Percentiles rank a stretch among this genome's conserved stretches.
Evolutionary conservation across 208 protist species (phyloP).

Genomic region (Acanthamoeba healyi): DNA sequence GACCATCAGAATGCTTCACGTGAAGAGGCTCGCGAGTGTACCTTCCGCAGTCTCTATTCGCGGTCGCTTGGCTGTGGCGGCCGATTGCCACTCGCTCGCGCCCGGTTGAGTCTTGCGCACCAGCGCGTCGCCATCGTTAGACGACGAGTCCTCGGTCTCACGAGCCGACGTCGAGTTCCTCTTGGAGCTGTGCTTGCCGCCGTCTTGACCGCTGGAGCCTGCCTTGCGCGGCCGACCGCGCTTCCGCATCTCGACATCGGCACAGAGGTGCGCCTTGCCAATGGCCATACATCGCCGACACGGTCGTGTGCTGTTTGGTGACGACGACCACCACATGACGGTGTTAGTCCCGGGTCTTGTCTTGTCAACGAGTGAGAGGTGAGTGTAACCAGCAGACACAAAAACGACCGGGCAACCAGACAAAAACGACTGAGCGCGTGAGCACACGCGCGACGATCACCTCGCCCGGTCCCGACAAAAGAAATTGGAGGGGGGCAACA

Average conservation of each 20-base stretch:
- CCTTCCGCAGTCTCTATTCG: not conserved
- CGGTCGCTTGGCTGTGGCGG: conserved; percentile 3
- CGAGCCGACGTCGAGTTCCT: not conserved
- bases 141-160: not conserved
- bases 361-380: not conserved
- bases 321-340: not conserved
- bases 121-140: not conserved
- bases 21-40: not conserved
- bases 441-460: too few species aligned
- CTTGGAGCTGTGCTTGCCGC: not conserved
- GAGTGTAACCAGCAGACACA: not conserved
- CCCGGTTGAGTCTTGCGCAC: not conserved
- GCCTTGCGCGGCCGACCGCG: conserved; percentile 23
- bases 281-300: conserved; percentile 45
- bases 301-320: not conserved
- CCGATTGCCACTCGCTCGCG: conserved; percentile 12
- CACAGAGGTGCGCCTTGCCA: conserved; percentile 43
- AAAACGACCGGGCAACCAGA: too few species aligned
- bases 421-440: too few species aligned
- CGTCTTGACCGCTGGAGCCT: not conserved
- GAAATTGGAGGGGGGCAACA: not conserved
- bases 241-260: conserved; percentile 56
- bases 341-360: not conserved
- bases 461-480: too few species aligned
- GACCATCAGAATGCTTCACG: not conserved